Evolutionary conservation across 768 basidiomycete genomes (phyloP), one percentile per base, ranked within the genome.

Genomic region (Butyriboletus loyo): DNA sequence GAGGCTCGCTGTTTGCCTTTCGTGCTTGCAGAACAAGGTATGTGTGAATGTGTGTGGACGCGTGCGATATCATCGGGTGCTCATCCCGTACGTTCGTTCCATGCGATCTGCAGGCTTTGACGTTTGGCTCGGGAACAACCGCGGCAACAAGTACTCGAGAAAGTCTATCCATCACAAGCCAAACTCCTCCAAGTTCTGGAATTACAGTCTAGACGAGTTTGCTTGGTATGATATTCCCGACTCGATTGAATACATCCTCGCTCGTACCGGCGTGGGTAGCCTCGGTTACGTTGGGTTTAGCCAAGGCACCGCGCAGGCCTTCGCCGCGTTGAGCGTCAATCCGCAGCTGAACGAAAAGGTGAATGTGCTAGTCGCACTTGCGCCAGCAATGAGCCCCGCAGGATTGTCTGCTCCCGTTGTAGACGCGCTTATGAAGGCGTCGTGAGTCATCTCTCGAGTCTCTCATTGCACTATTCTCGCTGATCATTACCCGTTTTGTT

Each of bases 211-310:
- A 15, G 90, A 92, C 60, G 88, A 92, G 58, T 92, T 92, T 65
- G 90, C 89, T 14, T 89, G 87, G 87, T 80, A 87, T 61, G 91
- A 92, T 65, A 92, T 92, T 60, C 90, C 90, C 1, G 87, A 91
- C 64, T 83, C 87, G 17, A 89, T 92, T 48, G 72, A 82, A 46
- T 86, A 92, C 63, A 84, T 92, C 52, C 80, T 92, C 31, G 74
- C 81, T 52, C 82, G 81, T 30, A 88, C 90, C 32, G 81, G 83
- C 49, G 79, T 76, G 28, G 67, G 72, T 38, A 87, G 78, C 58
- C 68, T 92, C 38, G 86, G 87, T 66, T 92, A 92, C 56, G 72
- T 92, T 50, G 90, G 90, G 27, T 92, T 92, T 67, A 92, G 89
- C 61, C 90, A 92, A 67, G 90, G 89, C 44, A 76, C 77, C 7